Evolutionary conservation across 177 flowering plant species (phyloP).

Genomic region (Vitis hybrid): DNA sequence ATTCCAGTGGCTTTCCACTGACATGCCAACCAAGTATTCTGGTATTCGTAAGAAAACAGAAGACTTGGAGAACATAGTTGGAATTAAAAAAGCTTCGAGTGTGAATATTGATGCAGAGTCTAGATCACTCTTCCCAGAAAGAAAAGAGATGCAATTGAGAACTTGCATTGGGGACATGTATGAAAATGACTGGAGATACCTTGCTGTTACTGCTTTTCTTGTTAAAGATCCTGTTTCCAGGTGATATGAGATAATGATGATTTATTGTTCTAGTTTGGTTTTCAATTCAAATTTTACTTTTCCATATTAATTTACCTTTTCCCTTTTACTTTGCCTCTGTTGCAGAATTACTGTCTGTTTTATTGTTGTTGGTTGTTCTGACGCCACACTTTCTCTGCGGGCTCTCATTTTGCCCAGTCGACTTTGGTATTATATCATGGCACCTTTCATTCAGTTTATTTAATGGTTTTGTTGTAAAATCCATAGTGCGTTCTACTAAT

Average conservation of each 20-base stretch:
- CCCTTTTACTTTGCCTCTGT: slow-evolving; percentile 4
- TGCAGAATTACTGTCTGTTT: slow-evolving; percentile 82
- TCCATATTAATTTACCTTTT: neutral
- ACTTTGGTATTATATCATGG: slow-evolving; percentile 55
- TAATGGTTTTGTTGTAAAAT: neutral
- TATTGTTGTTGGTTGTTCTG: slow-evolving; percentile 86
- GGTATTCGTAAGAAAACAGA: slow-evolving; percentile 29
- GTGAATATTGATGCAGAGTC: slow-evolving; percentile 17
- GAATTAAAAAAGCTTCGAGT: slow-evolving; percentile 18
- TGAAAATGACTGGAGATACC: slow-evolving; percentile 97
- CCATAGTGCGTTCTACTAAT: neutral
- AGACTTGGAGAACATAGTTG: slow-evolving; percentile 15
- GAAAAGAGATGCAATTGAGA: slow-evolving; percentile 24
- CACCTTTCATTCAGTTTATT: slow-evolving; percentile 1
- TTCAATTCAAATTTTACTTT: too few relatives aligned
- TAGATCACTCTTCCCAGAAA: slow-evolving; percentile 15
- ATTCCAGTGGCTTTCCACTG: slow-evolving; percentile 95
- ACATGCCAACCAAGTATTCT: slow-evolving; percentile 74
- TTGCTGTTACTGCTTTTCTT: slow-evolving; percentile 94
- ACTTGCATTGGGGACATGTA: slow-evolving; percentile 24
- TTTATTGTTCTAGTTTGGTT: slow-evolving; percentile 1
- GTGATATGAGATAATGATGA: slow-evolving; percentile 26
- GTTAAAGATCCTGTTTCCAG: slow-evolving; percentile 61
- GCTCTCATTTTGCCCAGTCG: slow-evolving; percentile 87
- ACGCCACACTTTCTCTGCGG: slow-evolving; percentile 79